Evolutionary conservation across 2,329 filamentous ascomycete species (phyloP), one percentile per base, ranked within the genome.

Genomic region (Aspergillus caelatus): DNA sequence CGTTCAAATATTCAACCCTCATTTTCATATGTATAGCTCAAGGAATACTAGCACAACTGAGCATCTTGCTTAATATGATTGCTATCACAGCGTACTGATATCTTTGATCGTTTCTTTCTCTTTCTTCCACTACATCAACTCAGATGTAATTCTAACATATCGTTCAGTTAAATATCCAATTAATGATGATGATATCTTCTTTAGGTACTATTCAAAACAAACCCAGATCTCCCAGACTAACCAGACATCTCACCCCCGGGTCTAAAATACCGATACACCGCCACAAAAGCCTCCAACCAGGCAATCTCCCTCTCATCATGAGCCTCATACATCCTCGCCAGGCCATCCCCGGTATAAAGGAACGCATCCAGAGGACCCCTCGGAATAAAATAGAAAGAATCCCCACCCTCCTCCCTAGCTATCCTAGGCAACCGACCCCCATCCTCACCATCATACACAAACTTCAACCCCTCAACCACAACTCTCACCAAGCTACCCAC

Each of bases 201-300:
- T n/a, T n/a, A n/a, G n/a, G n/a, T n/a, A n/a, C 34, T 4, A 34
- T 4, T 4, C 32, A 34, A 14, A 12, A 12, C 11, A 34, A 34
- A 36, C 1, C 14, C 5, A 36, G 5, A 16, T 16, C 14, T 36
- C 14, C 34, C 12, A 16, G 14, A 16, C 14, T 2, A 36, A 2
- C 6, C 14, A 16, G 5, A 14, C 2, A 11, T 36, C 16, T 41
- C 39, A n/a, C 39, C n/a, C 12, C 2, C 6, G 11, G 14, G 1
- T 36, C 23, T 60, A 10, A 65, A 43, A 46, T 61, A 63, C 11
- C 65, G 61, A 45, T 64, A 66, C 2, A 66, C 57, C 32, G 34
- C 53, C 45, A 66, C 50, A 60, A 70, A 71, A 4, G 60, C 58
- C 54, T 62, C 58, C 19, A 70, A 48, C 68, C 68, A 70, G 55